Base-by-base conservation (phyloP, 306 rosid genomes). In the Vicia faba region DNA sequence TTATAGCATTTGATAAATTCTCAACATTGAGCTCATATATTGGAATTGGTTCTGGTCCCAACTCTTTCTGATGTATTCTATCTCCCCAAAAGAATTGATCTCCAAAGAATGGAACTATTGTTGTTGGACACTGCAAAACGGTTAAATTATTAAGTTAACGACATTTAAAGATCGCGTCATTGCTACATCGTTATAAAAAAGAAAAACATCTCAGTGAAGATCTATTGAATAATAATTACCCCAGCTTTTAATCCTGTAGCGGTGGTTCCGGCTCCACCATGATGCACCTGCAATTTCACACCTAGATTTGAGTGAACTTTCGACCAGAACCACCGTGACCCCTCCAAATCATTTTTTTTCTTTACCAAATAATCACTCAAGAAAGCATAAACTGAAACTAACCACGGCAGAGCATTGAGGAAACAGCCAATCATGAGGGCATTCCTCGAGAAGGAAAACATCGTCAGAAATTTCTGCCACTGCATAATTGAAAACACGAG, bases 21-120 rank as follows among this genome's bases (percentile, higher is more conserved):
- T 85, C 86, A 18, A 78, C 74, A 51, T 46, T 82, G 61, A 93
- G 87, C 77, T 90, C 79, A 46, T 85, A 80, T 67, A 93, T 88
- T 29, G 99, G 91, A 23, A 90, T 85, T 16, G 97, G 96, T 35
- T 81, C 68, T 13, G 97, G 96, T 72, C 99, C 99, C 71, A 90
- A 62, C 50, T 86, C 95, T 82, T 83, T 88, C 75, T 83, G 75
- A 68, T 75, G 66, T 82, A 90, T 80, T 77, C 91, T 87, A 53
- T 93, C 96, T 49, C 95, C 99, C 99, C 99, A 93, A 76, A 93
- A 93, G 79, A 90, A 93, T 69, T 93, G 99, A 79, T 93, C 99
- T 68, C 99, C 99, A 44, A 93, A 93, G 84, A 93, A 93, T 3
- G 99, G 97, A 61, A 93, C 99, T 61, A 93, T 83, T 48, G 97